Conservation (phyloP, 352 stramenopile genomes). For the Lagenidium giganteum region DNA sequence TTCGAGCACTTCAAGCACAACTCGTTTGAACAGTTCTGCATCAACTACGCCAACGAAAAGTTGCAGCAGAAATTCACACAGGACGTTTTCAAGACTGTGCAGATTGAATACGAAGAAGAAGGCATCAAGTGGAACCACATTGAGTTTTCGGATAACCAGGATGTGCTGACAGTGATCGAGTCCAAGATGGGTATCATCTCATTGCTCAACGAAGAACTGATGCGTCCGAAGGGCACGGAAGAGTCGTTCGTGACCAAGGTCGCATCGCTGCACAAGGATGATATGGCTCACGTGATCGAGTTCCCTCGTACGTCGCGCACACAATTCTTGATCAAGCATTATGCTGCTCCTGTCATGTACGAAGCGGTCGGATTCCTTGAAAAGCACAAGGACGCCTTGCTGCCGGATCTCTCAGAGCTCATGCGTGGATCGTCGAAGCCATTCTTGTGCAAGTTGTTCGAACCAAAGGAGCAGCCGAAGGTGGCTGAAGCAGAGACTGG, state of each 20-base stretch:
- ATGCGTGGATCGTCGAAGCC: slow-evolving; percentile 65
- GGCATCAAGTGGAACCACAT: slow-evolving; percentile 94
- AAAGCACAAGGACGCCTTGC: slow-evolving; percentile 93
- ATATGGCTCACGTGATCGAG: slow-evolving; percentile 67
- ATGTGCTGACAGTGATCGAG: slow-evolving; percentile 87
- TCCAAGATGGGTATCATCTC: slow-evolving; percentile 84
- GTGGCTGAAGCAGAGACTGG: background rate
- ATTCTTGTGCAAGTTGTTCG: slow-evolving; percentile 55
- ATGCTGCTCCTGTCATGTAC: slow-evolving; percentile 91
- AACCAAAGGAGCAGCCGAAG: slow-evolving; percentile 18
- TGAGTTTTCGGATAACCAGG: slow-evolving; percentile 87
- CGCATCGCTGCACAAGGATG: slow-evolving; percentile 70
- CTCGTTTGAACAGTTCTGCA: slow-evolving; percentile 93
- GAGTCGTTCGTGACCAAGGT: slow-evolving; percentile 77
- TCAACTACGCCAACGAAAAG: slow-evolving; percentile 92
- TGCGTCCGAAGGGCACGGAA: slow-evolving; percentile 84
- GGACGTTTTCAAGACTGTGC: slow-evolving; percentile 87
- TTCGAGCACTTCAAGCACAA: slow-evolving; percentile 95
- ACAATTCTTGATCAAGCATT: slow-evolving; percentile 93
- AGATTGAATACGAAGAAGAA: slow-evolving; percentile 86
- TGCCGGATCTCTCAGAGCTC: slow-evolving; percentile 89
- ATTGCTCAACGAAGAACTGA: slow-evolving; percentile 87
- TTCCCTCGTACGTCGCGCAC: slow-evolving; percentile 71
- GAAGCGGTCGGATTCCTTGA: slow-evolving; percentile 91
- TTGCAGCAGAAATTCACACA: slow-evolving; percentile 91